Evolutionary conservation across 179 eudicot species (phyloP), one percentile per base, ranked within the genome.

Genomic region (Beta macrorhiza): DNA sequence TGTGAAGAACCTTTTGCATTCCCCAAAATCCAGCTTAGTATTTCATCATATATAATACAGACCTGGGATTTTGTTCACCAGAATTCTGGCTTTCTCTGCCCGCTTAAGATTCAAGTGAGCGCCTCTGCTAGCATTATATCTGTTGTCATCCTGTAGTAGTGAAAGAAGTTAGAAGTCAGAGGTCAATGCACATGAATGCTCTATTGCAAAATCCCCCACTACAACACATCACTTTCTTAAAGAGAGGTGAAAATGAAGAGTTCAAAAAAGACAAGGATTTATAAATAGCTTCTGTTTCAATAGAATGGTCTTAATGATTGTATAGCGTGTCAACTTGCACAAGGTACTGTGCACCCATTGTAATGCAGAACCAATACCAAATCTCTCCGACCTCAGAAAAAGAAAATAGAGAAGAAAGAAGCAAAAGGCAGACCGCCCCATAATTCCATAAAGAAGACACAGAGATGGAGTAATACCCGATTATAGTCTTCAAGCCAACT

Each of bases 401-500:
- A 45, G 22, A 61, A 19, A 42, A 63, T 49, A 20, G 63, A 51
- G 45, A 51, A 67, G 37, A 67, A 4, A 37, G 65, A 68, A 22
- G 2, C 2, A 20, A 72, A 52, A 14, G 19, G 47, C 47, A 37
- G 19, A 67, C 69, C 22, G 22, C 19, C n/a, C 25, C 25, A 25
- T 25, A 25, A 25, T 25, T 25, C 25, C 4, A 2, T 22, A 11
- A 11, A 37, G 42, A 37, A 53, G 13, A 59, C 12, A 75, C 22
- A 72, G 32, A 64, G 77, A 85, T 61, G 78, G 53, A 17, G 53
- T 6, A 53, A 37, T 91, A 96, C 99, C 94, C 98, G 88, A 74
- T 89, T 96, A 77, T 96, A 96, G 85, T 96, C 99, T 85, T 96
- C 99, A 80, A 96, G 99, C 99, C 99, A 96, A 63, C 99, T 96